phyloP scores from a whole-genome alignment of 1,284 basidiomycete species.

The Peniophora sp. region DNA sequence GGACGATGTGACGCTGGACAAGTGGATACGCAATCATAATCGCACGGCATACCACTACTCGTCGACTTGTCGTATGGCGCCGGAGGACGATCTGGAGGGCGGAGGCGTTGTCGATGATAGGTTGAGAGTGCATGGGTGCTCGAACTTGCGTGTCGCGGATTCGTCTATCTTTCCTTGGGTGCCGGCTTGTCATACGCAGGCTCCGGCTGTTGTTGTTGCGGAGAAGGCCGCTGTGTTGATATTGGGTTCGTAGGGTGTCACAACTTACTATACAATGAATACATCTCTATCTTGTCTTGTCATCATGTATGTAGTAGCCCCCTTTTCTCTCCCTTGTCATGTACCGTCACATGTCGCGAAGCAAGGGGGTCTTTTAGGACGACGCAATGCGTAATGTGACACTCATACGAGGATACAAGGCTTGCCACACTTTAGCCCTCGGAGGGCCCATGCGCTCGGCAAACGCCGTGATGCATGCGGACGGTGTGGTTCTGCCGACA shows the following conservation, averaged over 20 bases:
- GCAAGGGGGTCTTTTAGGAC: no score
- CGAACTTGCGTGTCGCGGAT: conserved; percentile 27
- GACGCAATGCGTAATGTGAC: no score
- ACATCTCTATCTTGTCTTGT: no score
- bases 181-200: conserved; percentile 19
- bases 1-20: conserved; percentile 16
- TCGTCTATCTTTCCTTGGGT: conserved; percentile 23
- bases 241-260: not conserved
- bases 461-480: no score
- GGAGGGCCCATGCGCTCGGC: no score
- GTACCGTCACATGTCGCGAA: no score
- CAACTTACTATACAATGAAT: not conserved
- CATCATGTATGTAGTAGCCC: no score
- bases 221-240: conserved; percentile 19
- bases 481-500: no score
- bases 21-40: conserved; percentile 14
- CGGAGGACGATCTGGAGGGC: conserved; percentile 11
- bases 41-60: conserved; percentile 19
- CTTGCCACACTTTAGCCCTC: no score
- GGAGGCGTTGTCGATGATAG: conserved; percentile 31
- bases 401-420: no score
- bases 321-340: no score
- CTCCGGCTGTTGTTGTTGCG: conserved; percentile 16
- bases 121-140: conserved; percentile 30
- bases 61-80: conserved; percentile 24